These are phyloP conservation scores for Ganoderma multipileum DNA, from an alignment of 1,284 basidiomycete genomes.

Conservation along the genomic window DNA sequence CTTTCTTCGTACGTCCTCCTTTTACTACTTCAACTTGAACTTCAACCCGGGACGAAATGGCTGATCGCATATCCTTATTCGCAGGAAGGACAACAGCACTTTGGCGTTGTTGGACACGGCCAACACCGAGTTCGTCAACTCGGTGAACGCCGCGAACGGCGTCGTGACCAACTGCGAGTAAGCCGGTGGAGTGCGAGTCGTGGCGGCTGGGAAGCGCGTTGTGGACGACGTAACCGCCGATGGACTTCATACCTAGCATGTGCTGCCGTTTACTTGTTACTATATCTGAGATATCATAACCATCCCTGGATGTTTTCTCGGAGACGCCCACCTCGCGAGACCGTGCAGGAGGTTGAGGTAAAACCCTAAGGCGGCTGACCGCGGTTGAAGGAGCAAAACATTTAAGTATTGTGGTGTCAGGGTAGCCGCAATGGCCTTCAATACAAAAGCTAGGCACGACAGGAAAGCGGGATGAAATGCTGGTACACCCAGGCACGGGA, in stretches of 20 bases:
- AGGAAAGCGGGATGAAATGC: too few relatives aligned
- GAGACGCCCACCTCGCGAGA: not conserved
- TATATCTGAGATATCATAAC: not conserved
- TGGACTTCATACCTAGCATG: not conserved
- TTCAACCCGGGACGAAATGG: not conserved
- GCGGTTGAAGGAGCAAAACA: not conserved
- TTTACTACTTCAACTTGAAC: not conserved
- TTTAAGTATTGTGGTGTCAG: too few relatives aligned
- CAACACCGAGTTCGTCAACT: conserved; percentile 18
- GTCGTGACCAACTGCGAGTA: conserved; percentile 28
- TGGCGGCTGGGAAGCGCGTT: too few relatives aligned
- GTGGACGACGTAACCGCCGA: not conserved
- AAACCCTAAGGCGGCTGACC: too few relatives aligned
- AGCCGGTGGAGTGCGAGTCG: not conserved
- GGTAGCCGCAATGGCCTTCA: too few relatives aligned
- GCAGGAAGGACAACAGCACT: conserved; percentile 18
- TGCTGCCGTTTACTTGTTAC: not conserved
- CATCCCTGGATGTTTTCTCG: not conserved
- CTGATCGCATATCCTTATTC: not conserved
- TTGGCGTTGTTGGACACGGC: conserved; percentile 13
- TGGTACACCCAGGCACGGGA: too few relatives aligned
- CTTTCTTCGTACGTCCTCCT: conserved; percentile 20
- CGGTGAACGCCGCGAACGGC: conserved; percentile 18
- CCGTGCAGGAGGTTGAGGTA: too few relatives aligned
- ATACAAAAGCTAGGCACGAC: too few relatives aligned